phyloP scores from a whole-genome alignment of 345 rosid genomes.

The Kandelia obovata region DNA sequence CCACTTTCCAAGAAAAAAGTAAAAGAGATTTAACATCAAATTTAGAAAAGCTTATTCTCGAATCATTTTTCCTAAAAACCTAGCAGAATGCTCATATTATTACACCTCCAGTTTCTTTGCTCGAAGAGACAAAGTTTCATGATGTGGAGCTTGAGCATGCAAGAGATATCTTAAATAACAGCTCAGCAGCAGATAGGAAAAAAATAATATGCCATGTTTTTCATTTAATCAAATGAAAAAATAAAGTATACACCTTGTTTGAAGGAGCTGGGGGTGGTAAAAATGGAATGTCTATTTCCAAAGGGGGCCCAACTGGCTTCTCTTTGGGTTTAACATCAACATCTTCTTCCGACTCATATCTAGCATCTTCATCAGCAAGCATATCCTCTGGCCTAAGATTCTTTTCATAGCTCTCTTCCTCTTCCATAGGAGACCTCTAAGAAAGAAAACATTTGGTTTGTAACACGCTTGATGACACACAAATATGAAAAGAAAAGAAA shows the following conservation, averaged over 20 bases:
- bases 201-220: slow-evolving; percentile 45
- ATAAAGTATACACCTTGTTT: slow-evolving; percentile 45
- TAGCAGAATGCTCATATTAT: not conserved
- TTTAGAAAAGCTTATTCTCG: not conserved
- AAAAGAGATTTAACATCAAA: not conserved
- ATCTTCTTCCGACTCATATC: slow-evolving; percentile 28
- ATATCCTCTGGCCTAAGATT: slow-evolving; percentile 67
- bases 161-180: not conserved
- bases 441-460: slow-evolving; percentile 13
- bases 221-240: not conserved
- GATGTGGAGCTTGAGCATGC: not conserved
- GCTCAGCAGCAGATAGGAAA: slow-evolving; percentile 9
- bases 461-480: slow-evolving; percentile 3
- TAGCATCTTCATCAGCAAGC: slow-evolving; percentile 62
- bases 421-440: slow-evolving; percentile 77
- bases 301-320: slow-evolving; percentile 88
- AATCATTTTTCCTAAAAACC: not conserved
- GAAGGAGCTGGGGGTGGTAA: slow-evolving; percentile 79
- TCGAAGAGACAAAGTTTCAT: too few relatives aligned
- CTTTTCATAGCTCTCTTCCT: slow-evolving; percentile 75
- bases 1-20: not conserved
- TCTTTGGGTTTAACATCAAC: slow-evolving; percentile 67
- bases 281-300: slow-evolving; percentile 85
- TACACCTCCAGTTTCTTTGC: not conserved
- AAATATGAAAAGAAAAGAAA: slow-evolving; percentile 2